phyloP scores from a whole-genome alignment of 176 grass and related monocot species.

The Tuctoria greenei region DNA sequence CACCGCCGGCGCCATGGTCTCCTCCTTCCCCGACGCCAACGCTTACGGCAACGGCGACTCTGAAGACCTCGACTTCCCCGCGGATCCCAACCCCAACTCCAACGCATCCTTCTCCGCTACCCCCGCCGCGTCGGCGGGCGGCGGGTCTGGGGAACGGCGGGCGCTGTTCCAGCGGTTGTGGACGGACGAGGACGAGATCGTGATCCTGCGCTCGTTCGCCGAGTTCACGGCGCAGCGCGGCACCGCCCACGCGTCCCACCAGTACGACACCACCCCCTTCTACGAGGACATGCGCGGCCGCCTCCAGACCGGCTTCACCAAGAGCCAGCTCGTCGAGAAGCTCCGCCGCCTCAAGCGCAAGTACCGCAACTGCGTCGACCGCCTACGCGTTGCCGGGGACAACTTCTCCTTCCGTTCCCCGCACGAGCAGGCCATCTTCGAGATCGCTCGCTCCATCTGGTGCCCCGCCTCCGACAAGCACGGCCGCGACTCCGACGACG shows the following conservation, averaged over 20 bases:
- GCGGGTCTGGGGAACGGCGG: slow-evolving; percentile 46
- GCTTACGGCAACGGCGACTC: slow-evolving; percentile 56
- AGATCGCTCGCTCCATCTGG: slow-evolving; percentile 88
- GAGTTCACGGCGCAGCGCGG: slow-evolving; percentile 84
- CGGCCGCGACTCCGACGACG: slow-evolving; percentile 49
- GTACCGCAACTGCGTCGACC: slow-evolving; percentile 82
- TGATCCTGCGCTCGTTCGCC: slow-evolving; percentile 76
- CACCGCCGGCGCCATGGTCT: slow-evolving; percentile 32
- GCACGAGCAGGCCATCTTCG: slow-evolving; percentile 84
- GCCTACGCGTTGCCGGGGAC: slow-evolving; percentile 56
- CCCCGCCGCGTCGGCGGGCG: background rate
- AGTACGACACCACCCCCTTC: slow-evolving; percentile 98
- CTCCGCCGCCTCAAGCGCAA: slow-evolving; percentile 92
- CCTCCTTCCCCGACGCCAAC: slow-evolving; percentile 53
- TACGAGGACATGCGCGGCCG: slow-evolving; percentile 89
- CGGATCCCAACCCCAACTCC: slow-evolving; percentile 34
- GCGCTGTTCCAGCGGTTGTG: slow-evolving; percentile 89
- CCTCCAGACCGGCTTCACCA: slow-evolving; percentile 84
- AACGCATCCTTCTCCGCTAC: slow-evolving; percentile 10
- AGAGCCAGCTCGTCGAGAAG: slow-evolving; percentile 98
- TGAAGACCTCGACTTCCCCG: slow-evolving; percentile 46
- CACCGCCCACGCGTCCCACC: slow-evolving; percentile 86
- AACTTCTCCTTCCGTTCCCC: slow-evolving; percentile 67
- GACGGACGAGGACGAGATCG: slow-evolving; percentile 95
- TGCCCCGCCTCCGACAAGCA: slow-evolving; percentile 54